These are phyloP conservation scores for Xylona heveae DNA, from an alignment of 495 filamentous ascomycete species.

Conservation along the genomic window DNA sequence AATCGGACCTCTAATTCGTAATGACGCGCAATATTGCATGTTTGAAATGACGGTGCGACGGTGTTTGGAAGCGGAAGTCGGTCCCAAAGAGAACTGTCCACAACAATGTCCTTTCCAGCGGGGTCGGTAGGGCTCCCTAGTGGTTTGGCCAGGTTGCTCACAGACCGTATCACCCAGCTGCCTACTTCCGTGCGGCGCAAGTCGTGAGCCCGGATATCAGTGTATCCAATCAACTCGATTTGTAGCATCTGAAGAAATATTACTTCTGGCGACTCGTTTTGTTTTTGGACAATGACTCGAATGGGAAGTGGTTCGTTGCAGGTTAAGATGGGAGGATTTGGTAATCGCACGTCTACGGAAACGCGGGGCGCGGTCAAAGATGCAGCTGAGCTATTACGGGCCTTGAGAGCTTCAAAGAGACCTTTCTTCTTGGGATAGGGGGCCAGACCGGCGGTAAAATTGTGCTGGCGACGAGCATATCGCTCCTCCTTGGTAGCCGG, in stretches of 20 bases:
- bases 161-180: constrained; percentile 47
- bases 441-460: constrained; percentile 32
- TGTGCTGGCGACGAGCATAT: constrained; percentile 61
- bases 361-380: constrained; percentile 24
- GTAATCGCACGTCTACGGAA: constrained; percentile 58
- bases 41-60: constrained; percentile 64
- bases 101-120: constrained; percentile 37
- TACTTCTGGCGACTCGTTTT: constrained; percentile 36
- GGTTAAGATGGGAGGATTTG: constrained; percentile 72
- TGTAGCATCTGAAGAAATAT: constrained; percentile 62
- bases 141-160: constrained; percentile 42
- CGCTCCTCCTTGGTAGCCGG: constrained; percentile 48
- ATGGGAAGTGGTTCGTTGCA: constrained; percentile 74
- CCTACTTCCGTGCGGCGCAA: constrained; percentile 38
- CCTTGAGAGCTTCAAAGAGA: constrained; percentile 26
- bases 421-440: constrained; percentile 25
- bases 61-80: constrained; percentile 51
- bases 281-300: constrained; percentile 52
- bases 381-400: constrained; percentile 6
- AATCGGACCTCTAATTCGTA: constrained; percentile 72
- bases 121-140: constrained; percentile 35
- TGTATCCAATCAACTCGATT: constrained; percentile 60
- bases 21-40: constrained; percentile 64
- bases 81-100: constrained; percentile 51
- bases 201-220: constrained; percentile 54